Evolutionary conservation across 306 rosid species (phyloP).

Genomic region (Quercus variabilis): DNA sequence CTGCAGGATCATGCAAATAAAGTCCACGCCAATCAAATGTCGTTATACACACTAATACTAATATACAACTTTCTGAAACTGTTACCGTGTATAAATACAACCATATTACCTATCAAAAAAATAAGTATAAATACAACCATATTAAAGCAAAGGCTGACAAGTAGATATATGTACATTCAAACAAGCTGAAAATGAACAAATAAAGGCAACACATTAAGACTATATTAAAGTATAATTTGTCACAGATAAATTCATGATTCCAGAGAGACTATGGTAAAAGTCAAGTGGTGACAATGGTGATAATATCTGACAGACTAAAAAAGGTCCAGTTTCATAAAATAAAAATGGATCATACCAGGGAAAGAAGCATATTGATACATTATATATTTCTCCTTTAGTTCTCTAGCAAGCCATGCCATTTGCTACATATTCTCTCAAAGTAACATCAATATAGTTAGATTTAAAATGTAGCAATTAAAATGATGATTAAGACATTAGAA

Average conservation of each 20-base stretch:
- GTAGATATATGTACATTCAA: background rate
- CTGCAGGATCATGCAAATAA: constrained; percentile 40
- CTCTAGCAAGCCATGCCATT: background rate
- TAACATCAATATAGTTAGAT: background rate
- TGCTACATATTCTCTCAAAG: background rate
- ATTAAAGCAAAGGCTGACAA: background rate
- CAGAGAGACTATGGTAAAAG: background rate
- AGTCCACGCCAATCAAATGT: background rate
- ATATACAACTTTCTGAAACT: background rate
- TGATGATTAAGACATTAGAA: background rate
- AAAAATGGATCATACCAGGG: background rate
- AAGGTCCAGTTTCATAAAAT: background rate
- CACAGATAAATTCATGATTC: background rate
- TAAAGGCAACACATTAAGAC: background rate
- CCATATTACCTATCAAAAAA: background rate
- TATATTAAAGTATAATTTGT: background rate
- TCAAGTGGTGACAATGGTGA: background rate
- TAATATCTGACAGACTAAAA: background rate
- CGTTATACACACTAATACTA: background rate
- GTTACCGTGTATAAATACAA: background rate
- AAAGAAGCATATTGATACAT: background rate
- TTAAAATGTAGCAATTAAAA: background rate
- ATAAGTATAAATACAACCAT: background rate
- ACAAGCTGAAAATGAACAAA: background rate
- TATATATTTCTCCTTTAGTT: background rate